Conservation (phyloP, 1,284 basidiomycete genomes). For the Naganishia sp. region DNA sequence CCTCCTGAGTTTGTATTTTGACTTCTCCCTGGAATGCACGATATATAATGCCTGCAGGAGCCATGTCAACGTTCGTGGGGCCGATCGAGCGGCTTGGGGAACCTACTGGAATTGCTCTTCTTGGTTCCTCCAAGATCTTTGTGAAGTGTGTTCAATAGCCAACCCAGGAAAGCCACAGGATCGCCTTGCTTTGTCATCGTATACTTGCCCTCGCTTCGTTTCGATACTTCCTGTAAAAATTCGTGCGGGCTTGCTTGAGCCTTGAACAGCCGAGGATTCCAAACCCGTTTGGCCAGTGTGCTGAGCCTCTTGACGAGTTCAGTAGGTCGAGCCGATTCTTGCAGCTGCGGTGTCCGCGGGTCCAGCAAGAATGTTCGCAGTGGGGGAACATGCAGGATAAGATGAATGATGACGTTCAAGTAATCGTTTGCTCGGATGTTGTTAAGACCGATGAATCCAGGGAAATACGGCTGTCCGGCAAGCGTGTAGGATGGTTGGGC, state of each 20-base stretch:
- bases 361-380: constrained; percentile 84
- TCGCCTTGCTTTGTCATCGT: constrained; percentile 91
- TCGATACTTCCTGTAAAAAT: constrained; percentile 92
- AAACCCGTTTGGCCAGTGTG: constrained; percentile 82
- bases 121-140: constrained; percentile 85
- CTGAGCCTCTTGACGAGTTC: constrained; percentile 87
- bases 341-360: constrained; percentile 59
- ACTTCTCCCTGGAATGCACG: constrained; percentile 92
- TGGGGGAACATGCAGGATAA: constrained; percentile 85
- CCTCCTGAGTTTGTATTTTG: constrained; percentile 88
- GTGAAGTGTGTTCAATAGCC: constrained; percentile 92
- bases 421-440: constrained; percentile 97
- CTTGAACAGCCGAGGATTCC: constrained; percentile 96
- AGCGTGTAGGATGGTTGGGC: constrained; percentile 72
- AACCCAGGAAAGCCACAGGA: constrained; percentile 92
- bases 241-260: constrained; percentile 98
- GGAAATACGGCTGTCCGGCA: constrained; percentile 74
- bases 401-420: constrained; percentile 94
- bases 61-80: background rate
- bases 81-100: background rate
- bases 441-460: constrained; percentile 95
- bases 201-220: constrained; percentile 83
- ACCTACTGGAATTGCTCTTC: constrained; percentile 79
- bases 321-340: constrained; percentile 47
- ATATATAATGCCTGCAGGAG: constrained; percentile 75